Conservation (phyloP, 345 rosid genomes). For the Dipteronia dyeriana region DNA sequence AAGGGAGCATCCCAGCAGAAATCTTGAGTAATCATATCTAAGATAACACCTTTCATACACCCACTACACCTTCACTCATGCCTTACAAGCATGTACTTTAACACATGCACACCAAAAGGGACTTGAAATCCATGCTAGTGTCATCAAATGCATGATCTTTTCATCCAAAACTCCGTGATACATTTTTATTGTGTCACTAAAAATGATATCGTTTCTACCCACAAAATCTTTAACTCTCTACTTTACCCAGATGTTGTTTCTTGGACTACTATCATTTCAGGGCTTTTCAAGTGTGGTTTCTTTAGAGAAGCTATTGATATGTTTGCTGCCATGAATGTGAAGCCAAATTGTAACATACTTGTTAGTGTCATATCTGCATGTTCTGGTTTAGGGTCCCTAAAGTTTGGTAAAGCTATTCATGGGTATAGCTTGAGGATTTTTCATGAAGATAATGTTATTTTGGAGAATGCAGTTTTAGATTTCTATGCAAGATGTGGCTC, state of each 20-base stretch:
- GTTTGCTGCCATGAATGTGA: slow-evolving; percentile 22
- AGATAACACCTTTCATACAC: slow-evolving; percentile 10
- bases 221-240: slow-evolving; percentile 13
- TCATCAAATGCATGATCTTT: slow-evolving; percentile 20
- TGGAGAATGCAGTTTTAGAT: slow-evolving; percentile 29
- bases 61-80: slow-evolving; percentile 31
- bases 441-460: slow-evolving; percentile 12
- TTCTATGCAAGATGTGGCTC: slow-evolving; percentile 28
- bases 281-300: slow-evolving; percentile 23
- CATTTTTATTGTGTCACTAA: slow-evolving; percentile 23
- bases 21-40: too few relatives aligned
- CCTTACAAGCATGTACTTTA: slow-evolving; percentile 24
- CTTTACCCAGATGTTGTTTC: slow-evolving; percentile 31
- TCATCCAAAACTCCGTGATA: slow-evolving; percentile 31
- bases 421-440: slow-evolving; percentile 26
- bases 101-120: slow-evolving; percentile 21
- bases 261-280: slow-evolving; percentile 32
- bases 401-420: slow-evolving; percentile 22
- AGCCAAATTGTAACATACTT: slow-evolving; percentile 24
- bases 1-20: too few relatives aligned
- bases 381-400: not conserved
- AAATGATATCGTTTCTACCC: slow-evolving; percentile 19
- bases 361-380: slow-evolving; percentile 28
- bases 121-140: slow-evolving; percentile 23
- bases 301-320: slow-evolving; percentile 24